Conservation (phyloP, 1,284 basidiomycete species). For the Tilletia walkeri region DNA sequence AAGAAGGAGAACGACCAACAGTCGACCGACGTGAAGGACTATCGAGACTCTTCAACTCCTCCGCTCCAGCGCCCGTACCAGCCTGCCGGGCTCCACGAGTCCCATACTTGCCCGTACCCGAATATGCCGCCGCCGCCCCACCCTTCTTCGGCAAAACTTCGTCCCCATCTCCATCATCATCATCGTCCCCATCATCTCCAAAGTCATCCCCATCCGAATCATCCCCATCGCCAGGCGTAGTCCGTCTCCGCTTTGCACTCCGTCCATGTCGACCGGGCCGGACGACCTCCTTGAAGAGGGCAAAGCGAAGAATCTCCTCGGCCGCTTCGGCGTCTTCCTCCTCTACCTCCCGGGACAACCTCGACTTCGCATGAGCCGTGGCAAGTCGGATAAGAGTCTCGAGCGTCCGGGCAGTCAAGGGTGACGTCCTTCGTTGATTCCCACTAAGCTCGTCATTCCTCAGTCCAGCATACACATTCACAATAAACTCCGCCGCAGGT, state of each 20-base stretch:
- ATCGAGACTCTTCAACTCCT: slow-evolving; percentile 30
- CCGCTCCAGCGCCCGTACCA: slow-evolving; percentile 48
- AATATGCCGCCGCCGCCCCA: slow-evolving; percentile 23
- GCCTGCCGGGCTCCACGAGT: slow-evolving; percentile 60
- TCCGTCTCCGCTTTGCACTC: slow-evolving; percentile 60
- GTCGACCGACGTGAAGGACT: neutral
- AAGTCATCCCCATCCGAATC: slow-evolving; percentile 27
- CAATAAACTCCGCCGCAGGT: slow-evolving; percentile 91
- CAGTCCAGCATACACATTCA: slow-evolving; percentile 84
- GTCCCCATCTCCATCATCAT: slow-evolving; percentile 20
- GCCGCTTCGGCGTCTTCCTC: slow-evolving; percentile 83
- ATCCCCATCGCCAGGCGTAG: slow-evolving; percentile 58
- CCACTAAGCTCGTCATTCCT: slow-evolving; percentile 88
- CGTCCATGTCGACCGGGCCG: slow-evolving; percentile 58
- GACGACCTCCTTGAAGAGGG: slow-evolving; percentile 95
- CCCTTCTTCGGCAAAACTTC: neutral
- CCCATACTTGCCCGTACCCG: slow-evolving; percentile 66
- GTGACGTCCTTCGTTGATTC: slow-evolving; percentile 93
- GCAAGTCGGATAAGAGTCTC: slow-evolving; percentile 98
- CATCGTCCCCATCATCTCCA: slow-evolving; percentile 25
- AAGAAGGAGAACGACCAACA: slow-evolving; percentile 53
- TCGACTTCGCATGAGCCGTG: slow-evolving; percentile 94
- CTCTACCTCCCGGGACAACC: slow-evolving; percentile 80
- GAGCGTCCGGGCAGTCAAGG: slow-evolving; percentile 94
- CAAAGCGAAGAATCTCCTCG: slow-evolving; percentile 92